Conservation (phyloP, 2,329 filamentous ascomycete genomes). For the Cordyceps cateniannulata region DNA sequence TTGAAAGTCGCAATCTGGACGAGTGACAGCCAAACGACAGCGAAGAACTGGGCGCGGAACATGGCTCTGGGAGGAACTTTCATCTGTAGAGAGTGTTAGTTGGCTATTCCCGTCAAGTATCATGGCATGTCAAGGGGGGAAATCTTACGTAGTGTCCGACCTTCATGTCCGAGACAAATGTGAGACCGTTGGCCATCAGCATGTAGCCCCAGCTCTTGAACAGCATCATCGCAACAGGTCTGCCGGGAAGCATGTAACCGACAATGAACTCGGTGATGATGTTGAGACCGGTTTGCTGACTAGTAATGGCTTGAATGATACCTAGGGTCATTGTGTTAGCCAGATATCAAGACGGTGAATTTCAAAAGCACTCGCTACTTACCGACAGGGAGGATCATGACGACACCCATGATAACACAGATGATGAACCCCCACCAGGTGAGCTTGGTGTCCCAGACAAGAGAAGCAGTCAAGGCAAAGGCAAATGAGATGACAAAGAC, state of each 20-base stretch:
- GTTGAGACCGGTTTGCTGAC: conserved; percentile 32
- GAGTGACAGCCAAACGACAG: conserved; percentile 25
- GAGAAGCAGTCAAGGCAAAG: conserved; percentile 33
- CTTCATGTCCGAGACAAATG: conserved; percentile 36
- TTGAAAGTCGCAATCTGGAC: conserved; percentile 25
- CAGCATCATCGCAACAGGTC: conserved; percentile 32
- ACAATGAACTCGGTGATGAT: conserved; percentile 34
- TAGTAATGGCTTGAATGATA: conserved; percentile 31
- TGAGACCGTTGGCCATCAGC: conserved; percentile 30
- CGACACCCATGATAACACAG: conserved; percentile 33
- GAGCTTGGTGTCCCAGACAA: conserved; percentile 33
- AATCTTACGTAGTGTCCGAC: conserved; percentile 29
- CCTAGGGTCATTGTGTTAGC: background rate
- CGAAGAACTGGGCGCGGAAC: conserved; percentile 33
- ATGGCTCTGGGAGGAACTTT: conserved; percentile 40
- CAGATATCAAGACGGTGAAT: conserved; percentile 20
- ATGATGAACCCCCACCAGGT: conserved; percentile 38
- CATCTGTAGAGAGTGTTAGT: conserved; percentile 21
- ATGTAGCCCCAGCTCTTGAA: conserved; percentile 33
- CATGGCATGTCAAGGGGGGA: background rate
- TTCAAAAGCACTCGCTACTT: conserved; percentile 24
- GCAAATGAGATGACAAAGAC: conserved; percentile 43
- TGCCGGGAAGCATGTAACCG: conserved; percentile 33
- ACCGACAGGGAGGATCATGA: conserved; percentile 37
- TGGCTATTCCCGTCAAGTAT: background rate